These are phyloP conservation scores for Mucor velutinosus DNA, from an alignment of 371 early-diverging fungal species.

Conservation along the genomic window DNA sequence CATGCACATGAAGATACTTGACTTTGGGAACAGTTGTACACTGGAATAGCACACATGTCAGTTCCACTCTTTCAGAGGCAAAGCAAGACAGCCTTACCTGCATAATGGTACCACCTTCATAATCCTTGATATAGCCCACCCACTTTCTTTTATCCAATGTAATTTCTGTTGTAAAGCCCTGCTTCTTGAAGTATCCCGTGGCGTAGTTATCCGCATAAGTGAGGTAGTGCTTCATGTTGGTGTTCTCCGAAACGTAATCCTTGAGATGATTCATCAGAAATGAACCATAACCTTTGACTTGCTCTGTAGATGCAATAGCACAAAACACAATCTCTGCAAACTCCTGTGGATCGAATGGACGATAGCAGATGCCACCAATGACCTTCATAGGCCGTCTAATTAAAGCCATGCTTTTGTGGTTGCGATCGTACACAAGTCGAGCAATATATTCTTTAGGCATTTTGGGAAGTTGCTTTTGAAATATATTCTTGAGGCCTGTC, in stretches of 20 bases:
- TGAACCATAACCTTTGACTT: constrained; percentile 98
- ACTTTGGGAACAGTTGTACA: constrained; percentile 66
- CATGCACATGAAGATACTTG: constrained; percentile 55
- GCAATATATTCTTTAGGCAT: constrained; percentile 99
- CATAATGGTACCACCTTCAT: constrained; percentile 99
- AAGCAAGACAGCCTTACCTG: constrained; percentile 62
- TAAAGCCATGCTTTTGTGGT: constrained; percentile 80
- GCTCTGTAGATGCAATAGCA: constrained; percentile 93
- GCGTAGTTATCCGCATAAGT: constrained; percentile 99
- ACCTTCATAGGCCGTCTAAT: constrained; percentile 67
- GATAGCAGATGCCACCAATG: constrained; percentile 97
- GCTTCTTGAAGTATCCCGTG: constrained; percentile 99
- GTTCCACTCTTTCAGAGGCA: too few species aligned
- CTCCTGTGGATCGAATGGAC: constrained; percentile 86
- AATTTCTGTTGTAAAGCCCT: constrained; percentile 98
- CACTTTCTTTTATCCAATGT: constrained; percentile 91
- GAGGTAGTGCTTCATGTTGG: constrained; percentile 84
- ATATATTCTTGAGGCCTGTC: constrained; percentile 94
- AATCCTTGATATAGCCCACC: constrained; percentile 99
- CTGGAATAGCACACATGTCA: constrained; percentile 11
- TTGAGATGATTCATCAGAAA: constrained; percentile 94
- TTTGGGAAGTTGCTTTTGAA: constrained; percentile 98
- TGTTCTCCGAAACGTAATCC: constrained; percentile 77
- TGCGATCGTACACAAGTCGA: constrained; percentile 95
- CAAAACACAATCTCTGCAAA: constrained; percentile 99